These are phyloP conservation scores for Fragaria vesca DNA, from an alignment of 306 rosid genomes.

Conservation along the genomic window DNA sequence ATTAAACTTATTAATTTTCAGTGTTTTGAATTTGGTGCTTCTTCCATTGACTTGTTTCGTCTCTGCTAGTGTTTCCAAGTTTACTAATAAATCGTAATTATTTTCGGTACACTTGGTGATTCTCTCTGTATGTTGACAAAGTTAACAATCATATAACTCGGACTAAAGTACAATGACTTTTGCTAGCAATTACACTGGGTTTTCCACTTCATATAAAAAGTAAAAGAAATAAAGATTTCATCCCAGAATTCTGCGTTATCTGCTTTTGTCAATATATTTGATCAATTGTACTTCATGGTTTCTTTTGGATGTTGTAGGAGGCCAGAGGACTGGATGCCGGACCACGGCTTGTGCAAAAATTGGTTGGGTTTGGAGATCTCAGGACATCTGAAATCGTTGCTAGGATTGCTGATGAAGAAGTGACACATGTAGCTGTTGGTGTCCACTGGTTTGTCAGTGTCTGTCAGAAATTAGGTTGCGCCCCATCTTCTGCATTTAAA, in stretches of 20 bases:
- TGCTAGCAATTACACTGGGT: neutral
- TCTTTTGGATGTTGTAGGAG: slow-evolving; percentile 52
- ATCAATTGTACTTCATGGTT: neutral
- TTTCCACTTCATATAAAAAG: neutral
- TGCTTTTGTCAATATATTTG: neutral
- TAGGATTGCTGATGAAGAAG: slow-evolving; percentile 92
- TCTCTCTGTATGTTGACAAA: neutral
- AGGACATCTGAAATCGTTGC: slow-evolving; percentile 76
- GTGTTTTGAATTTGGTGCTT: neutral
- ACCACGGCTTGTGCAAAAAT: slow-evolving; percentile 76
- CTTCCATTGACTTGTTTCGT: neutral
- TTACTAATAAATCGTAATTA: neutral
- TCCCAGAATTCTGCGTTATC: neutral
- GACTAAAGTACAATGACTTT: neutral
- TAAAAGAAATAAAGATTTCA: too few species aligned
- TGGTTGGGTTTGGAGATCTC: slow-evolving; percentile 86
- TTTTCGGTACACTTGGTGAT: neutral
- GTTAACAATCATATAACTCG: neutral
- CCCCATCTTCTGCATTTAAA: slow-evolving; percentile 75
- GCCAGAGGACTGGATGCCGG: slow-evolving; percentile 99
- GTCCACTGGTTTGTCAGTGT: slow-evolving; percentile 73
- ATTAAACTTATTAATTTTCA: neutral
- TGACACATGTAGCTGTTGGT: slow-evolving; percentile 96
- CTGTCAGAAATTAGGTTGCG: slow-evolving; percentile 62
- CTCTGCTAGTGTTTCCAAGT: neutral